These are phyloP conservation scores for Aureococcus anophagefferens DNA, from an alignment of 108 stramenopile species.

Conservation along the genomic window DNA sequence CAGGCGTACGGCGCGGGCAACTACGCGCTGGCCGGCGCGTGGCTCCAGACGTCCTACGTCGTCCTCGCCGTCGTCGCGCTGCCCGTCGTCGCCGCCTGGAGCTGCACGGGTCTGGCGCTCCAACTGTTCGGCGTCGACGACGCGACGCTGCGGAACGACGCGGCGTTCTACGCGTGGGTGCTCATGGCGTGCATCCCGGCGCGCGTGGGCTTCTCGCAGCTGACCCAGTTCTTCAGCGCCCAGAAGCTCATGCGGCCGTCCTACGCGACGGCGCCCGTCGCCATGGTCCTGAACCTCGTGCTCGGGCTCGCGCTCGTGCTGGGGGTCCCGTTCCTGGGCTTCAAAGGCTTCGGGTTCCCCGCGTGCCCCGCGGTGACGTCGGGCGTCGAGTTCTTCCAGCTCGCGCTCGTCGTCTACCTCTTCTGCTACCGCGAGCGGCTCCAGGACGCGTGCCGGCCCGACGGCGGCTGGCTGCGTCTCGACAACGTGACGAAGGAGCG, in stretches of 20 bases:
- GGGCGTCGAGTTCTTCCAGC: slow-evolving; percentile 46
- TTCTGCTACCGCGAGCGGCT: slow-evolving; percentile 39
- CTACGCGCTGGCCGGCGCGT: slow-evolving; percentile 29
- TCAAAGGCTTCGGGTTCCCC: slow-evolving; percentile 56
- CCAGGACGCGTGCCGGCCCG: slow-evolving; percentile 42
- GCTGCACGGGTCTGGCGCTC: slow-evolving; percentile 44
- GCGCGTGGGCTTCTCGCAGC: slow-evolving; percentile 46
- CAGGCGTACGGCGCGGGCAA: slow-evolving; percentile 39
- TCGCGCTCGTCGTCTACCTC: slow-evolving; percentile 31
- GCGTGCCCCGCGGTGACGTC: slow-evolving; percentile 68
- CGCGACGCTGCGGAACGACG: slow-evolving; percentile 41
- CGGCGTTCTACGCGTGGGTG: slow-evolving; percentile 57
- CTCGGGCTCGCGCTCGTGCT: slow-evolving; percentile 61
- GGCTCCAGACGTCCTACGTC: slow-evolving; percentile 38
- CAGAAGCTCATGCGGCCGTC: slow-evolving; percentile 67
- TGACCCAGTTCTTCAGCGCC: slow-evolving; percentile 63
- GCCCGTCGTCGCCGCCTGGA: slow-evolving; percentile 52
- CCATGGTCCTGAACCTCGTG: slow-evolving; percentile 52
- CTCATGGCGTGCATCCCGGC: slow-evolving; percentile 56
- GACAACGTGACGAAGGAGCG: slow-evolving; percentile 53
- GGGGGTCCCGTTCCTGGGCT: slow-evolving; percentile 56
- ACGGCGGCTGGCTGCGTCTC: slow-evolving; percentile 20
- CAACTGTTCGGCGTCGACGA: slow-evolving; percentile 45
- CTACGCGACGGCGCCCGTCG: slow-evolving; percentile 43
- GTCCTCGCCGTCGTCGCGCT: slow-evolving; percentile 29